Base-by-base conservation (phyloP, 139 green algal genomes). In the Chlorella vulgaris region DNA sequence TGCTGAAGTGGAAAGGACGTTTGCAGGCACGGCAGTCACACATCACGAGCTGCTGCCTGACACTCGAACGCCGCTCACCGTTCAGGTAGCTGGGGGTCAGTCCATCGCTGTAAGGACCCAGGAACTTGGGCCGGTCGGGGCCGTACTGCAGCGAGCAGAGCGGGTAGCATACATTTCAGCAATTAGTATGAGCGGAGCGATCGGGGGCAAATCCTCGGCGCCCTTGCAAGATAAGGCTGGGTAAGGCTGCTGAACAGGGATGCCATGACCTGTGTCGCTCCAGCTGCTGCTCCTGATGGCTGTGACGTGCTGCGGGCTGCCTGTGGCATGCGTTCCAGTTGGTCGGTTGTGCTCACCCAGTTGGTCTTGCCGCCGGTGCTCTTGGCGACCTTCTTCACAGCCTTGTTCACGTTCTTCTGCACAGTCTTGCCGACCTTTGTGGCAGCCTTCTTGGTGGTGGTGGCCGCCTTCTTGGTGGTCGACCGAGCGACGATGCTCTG, bases 51-150 rank as follows among this genome's bases (percentile, higher is more conserved):
- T 55, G 68, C 40, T 55, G 26, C 7, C 24, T 10, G 6, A 51
- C 13, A 2, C 3, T 2, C 10, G 22, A 26, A 29, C 40, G 40
- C 13, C 50, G 69, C 76, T 88, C 89, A 61, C 89, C 89, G 24
- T 39, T 89, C 60, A 93, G 86, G 88, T 93, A 92, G 60, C 73
- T 75, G n/a, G 91, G 91, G 47, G 86, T 53, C 60, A 85, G 74
- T 75, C 87, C 81, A 67, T 91, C 88, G 80, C 88, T 93, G 93
- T 95, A 98, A 78, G 93, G 91, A 63, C 93, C 94, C 78, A 98
- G 91, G 88, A 92, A 98, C 87, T 95, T 94, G 61, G 91, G 90
- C 81, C 94, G 89, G 86, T 97, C 87, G 55, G 94, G 94, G 85
- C 94, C 94, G 76, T 96, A 96, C 83, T 79, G 73, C 73, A 69